phyloP scores from a whole-genome alignment of 257 asterid species.

The Eustoma russellianum region DNA sequence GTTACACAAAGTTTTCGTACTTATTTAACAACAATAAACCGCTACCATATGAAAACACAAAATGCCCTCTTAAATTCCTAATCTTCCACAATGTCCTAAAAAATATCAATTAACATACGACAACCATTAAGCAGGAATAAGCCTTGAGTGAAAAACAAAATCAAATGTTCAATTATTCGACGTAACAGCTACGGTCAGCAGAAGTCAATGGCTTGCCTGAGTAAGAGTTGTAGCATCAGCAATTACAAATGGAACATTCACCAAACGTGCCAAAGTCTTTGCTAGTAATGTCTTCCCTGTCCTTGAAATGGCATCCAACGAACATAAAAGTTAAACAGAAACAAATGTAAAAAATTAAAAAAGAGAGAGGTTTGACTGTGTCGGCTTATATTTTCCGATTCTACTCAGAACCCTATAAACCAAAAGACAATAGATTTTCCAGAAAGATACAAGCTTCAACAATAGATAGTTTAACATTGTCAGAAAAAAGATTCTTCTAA shows the following conservation, averaged over 20 bases:
- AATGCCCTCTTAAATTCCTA: too few relatives aligned
- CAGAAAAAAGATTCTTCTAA: too few relatives aligned
- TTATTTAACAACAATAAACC: too few relatives aligned
- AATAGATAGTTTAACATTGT: background rate
- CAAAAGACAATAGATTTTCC: background rate
- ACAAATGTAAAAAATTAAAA: conserved; percentile 12
- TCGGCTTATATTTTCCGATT: too few relatives aligned
- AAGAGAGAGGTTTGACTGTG: too few relatives aligned
- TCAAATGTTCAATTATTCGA: background rate
- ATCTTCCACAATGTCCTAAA: too few relatives aligned
- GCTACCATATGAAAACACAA: too few relatives aligned
- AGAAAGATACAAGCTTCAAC: background rate
- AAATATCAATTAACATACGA: too few relatives aligned
- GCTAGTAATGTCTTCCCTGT: conserved; percentile 99
- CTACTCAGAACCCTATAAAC: background rate
- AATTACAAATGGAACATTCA: conserved; percentile 94
- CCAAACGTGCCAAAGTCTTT: conserved; percentile 93
- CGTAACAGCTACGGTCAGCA: background rate
- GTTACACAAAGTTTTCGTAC: too few relatives aligned
- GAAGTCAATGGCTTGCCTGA: conserved; percentile 65
- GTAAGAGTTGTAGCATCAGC: conserved; percentile 99
- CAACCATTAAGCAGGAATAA: too few relatives aligned
- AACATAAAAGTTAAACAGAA: conserved; percentile 50
- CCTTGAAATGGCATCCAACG: conserved; percentile 54
- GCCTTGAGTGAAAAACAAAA: background rate